A percentile compares a stretch with the other conserved stretches of the same genome.
Conservation (phyloP, 345 rosid genomes). For the Camelina laxa region DNA sequence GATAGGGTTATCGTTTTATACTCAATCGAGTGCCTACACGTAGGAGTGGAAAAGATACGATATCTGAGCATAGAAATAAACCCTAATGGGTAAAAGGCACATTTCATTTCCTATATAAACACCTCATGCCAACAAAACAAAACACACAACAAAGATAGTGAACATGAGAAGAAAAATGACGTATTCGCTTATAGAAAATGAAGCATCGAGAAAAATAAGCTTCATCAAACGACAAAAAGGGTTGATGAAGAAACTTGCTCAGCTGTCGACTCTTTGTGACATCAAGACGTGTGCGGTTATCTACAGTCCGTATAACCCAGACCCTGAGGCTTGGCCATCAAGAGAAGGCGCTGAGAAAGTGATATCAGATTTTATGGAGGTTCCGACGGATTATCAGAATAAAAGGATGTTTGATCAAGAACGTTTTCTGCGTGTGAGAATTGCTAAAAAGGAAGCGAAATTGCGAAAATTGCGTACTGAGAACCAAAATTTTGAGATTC, state of each 20-base stretch:
- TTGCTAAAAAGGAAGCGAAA: neutral
- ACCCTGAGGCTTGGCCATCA: conserved; percentile 12
- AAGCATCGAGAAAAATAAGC: neutral
- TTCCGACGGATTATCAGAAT: neutral
- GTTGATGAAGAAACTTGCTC: neutral
- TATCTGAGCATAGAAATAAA: neutral
- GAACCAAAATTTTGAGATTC: neutral
- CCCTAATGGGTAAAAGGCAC: neutral
- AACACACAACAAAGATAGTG: neutral
- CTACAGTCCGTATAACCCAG: neutral
- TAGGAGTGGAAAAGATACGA: neutral
- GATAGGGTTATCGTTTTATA: neutral
- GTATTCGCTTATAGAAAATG: neutral
- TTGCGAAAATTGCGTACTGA: neutral
- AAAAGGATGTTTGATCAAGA: neutral
- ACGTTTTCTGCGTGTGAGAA: neutral
- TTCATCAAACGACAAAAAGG: conserved; percentile 20
- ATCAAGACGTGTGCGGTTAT: conserved; percentile 17
- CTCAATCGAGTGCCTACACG: neutral
- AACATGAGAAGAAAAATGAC: neutral
- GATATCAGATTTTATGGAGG: neutral
- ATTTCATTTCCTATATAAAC: conserved; percentile 9
- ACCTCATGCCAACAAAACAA: neutral
- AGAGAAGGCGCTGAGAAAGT: neutral
- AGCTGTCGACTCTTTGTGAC: conserved; percentile 4